A percentile compares a stretch with the other conserved stretches of the same genome.
These are phyloP conservation scores for Puccinia novopanici DNA, from an alignment of 1,284 basidiomycete species.

Conservation along the genomic window DNA sequence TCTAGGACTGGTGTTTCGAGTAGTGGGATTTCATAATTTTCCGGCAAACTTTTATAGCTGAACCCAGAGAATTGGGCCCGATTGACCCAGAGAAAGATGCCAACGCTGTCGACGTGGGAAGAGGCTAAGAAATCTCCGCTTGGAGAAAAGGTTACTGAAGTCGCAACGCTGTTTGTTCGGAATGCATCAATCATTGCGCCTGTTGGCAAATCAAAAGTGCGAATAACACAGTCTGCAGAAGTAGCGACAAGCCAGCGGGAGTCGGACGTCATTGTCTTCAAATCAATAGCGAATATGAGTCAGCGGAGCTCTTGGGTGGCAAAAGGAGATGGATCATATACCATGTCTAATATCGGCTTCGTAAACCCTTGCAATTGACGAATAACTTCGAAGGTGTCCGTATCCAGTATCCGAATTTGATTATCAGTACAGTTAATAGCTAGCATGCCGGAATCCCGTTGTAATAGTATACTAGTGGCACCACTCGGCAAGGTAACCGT, in stretches of 20 bases:
- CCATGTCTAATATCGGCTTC: slow-evolving; percentile 78
- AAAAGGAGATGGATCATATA: slow-evolving; percentile 60
- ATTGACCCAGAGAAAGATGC: slow-evolving; percentile 95
- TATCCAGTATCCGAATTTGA: slow-evolving; percentile 79
- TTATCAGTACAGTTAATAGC: slow-evolving; percentile 83
- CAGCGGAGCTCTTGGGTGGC: background rate
- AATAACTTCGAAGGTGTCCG: slow-evolving; percentile 83
- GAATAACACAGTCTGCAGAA: slow-evolving; percentile 85
- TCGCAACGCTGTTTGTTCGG: slow-evolving; percentile 82
- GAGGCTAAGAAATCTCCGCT: slow-evolving; percentile 95
- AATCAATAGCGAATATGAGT: background rate
- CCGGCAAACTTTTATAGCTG: slow-evolving; percentile 74
- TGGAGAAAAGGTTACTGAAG: slow-evolving; percentile 87
- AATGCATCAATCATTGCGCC: slow-evolving; percentile 90
- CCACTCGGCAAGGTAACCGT: slow-evolving; percentile 71
- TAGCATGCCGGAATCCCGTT: slow-evolving; percentile 83
- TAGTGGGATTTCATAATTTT: slow-evolving; percentile 73
- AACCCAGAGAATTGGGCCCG: slow-evolving; percentile 88
- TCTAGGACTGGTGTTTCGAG: slow-evolving; percentile 79
- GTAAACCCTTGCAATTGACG: slow-evolving; percentile 81
- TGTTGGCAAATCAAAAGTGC: slow-evolving; percentile 94
- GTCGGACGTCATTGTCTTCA: slow-evolving; percentile 84
- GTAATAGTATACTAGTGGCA: slow-evolving; percentile 72
- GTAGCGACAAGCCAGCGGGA: slow-evolving; percentile 87
- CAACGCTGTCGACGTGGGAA: slow-evolving; percentile 88